Base-by-base conservation (phyloP, 352 stramenopile genomes). In the Pythium rishiriense region DNA sequence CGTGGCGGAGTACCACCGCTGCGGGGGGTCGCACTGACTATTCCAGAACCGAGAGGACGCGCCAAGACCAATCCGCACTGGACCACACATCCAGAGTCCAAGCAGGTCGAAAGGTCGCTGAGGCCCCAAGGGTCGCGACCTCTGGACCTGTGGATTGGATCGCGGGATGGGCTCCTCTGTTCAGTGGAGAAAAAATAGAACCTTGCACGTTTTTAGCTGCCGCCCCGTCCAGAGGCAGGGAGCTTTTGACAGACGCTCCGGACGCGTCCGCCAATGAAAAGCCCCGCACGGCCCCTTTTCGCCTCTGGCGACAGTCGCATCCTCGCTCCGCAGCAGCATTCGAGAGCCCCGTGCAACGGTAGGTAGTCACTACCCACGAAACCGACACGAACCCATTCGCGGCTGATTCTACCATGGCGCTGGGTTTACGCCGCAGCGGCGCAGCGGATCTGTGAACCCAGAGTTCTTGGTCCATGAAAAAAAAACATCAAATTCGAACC, bases 81-180 rank as follows among this genome's bases (percentile, higher is more conserved):
- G n/a, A n/a, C n/a, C n/a, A n/a, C n/a, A n/a, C n/a, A n/a, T n/a
- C n/a, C n/a, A n/a, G n/a, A n/a, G n/a, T n/a, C n/a, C n/a, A n/a
- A n/a, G n/a, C n/a, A n/a, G 24, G 10, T 29, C 42, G 41, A 60
- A 60, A 42, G 39, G 53, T 51, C 52, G 52, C 22, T 12, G 25
- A 21, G 4, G 21, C n/a, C 22, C 26, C 22, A 60, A 60, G 24
- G 53, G 53, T 60, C 53, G 53, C 53, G 53, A 50, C 53, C 53
- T 60, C 53, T 60, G 53, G 41, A 12, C 37, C n/a, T n/a, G n/a
- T n/a, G n/a, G 19, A 28, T 26, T 14, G n/a, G 41, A 54, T 29
- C 17, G 24, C 19, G 17, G 28, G 41, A 51, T 60, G 53, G 39
- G 52, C 39, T 22, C 8, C 17, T 6, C 22, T 25, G 28, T 1